A percentile compares a stretch with the other conserved stretches of the same genome.
Conservation (phyloP, 257 asterid species). For the Vinca minor region DNA sequence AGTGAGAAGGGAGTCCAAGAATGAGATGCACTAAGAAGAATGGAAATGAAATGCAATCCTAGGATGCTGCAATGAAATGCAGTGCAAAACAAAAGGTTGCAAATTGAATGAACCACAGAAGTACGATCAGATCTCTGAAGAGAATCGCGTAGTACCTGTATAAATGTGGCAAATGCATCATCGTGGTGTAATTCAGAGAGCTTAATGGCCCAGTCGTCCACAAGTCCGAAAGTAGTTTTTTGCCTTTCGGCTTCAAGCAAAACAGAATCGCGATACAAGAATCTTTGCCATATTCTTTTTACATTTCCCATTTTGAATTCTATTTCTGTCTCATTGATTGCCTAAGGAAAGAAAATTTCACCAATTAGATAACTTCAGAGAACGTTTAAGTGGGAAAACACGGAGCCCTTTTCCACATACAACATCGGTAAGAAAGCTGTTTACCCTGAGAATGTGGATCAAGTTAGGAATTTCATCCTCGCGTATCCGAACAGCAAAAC, state of each 20-base stretch:
- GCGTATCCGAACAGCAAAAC: slow-evolving; percentile 79
- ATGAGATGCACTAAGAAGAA: not conserved
- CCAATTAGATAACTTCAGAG: slow-evolving; percentile 13
- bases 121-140: too few relatives aligned
- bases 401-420: not conserved
- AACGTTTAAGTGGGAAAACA: slow-evolving; percentile 2
- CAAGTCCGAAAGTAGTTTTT: slow-evolving; percentile 38
- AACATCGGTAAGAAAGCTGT: slow-evolving; percentile 19
- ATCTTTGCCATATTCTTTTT: slow-evolving; percentile 86
- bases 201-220: slow-evolving; percentile 57
- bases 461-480: slow-evolving; percentile 85
- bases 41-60: not conserved
- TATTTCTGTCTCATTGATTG: slow-evolving; percentile 69
- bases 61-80: not conserved
- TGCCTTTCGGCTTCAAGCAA: slow-evolving; percentile 94
- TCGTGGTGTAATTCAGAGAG: slow-evolving; percentile 56
- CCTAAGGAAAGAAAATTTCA: slow-evolving; percentile 30
- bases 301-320: slow-evolving; percentile 66
- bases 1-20: not conserved
- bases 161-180: slow-evolving; percentile 64
- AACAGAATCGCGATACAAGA: slow-evolving; percentile 71
- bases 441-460: slow-evolving; percentile 70
- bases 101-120: not conserved
- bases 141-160: slow-evolving; percentile 56
- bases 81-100: not conserved